A percentile compares a stretch with the other conserved stretches of the same genome.
Evolutionary conservation across 2,329 filamentous ascomycete genomes (phyloP).

Genomic region (Neofusicoccum kwambonambiense): DNA sequence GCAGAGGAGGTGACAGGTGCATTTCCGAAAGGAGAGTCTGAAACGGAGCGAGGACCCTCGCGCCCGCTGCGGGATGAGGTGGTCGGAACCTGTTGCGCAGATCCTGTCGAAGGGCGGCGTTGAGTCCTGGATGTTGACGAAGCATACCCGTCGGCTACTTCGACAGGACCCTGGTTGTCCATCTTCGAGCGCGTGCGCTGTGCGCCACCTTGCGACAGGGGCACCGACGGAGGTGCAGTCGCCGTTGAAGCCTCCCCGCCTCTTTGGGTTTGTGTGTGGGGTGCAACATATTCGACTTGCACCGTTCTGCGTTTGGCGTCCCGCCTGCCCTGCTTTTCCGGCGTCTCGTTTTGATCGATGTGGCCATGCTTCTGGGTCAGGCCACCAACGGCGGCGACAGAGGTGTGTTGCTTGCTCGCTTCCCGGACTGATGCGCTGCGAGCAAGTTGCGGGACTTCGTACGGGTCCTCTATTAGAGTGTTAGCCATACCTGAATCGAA

Average conservation of each 20-base stretch:
- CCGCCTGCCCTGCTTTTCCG: conserved; percentile 65
- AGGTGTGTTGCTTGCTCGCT: conserved; percentile 64
- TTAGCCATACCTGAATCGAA: conserved; percentile 21
- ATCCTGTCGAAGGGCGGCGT: conserved; percentile 24
- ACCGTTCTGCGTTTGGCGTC: conserved; percentile 93
- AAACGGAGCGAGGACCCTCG: conserved; percentile 53
- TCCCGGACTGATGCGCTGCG: conserved; percentile 93
- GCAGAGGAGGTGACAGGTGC: conserved; percentile 45
- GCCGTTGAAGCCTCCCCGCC: conserved; percentile 52
- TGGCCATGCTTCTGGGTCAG: conserved; percentile 72
- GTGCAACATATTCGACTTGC: conserved; percentile 96
- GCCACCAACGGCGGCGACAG: conserved; percentile 53
- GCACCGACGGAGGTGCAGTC: not conserved
- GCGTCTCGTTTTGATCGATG: conserved; percentile 65
- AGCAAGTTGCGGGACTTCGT: conserved; percentile 64
- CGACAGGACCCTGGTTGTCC: conserved; percentile 54
- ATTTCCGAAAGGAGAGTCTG: conserved; percentile 43
- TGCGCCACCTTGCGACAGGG: conserved; percentile 29
- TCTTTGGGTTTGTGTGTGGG: conserved; percentile 79
- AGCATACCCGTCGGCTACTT: conserved; percentile 41
- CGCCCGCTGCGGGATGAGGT: conserved; percentile 37
- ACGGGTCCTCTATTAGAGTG: conserved; percentile 45
- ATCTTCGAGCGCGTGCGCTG: conserved; percentile 55
- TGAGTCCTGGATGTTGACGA: conserved; percentile 22
- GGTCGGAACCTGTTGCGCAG: conserved; percentile 27